These are phyloP conservation scores for Stachybotrys elegans DNA, from an alignment of 2,329 filamentous ascomycete species.

Conservation along the genomic window DNA sequence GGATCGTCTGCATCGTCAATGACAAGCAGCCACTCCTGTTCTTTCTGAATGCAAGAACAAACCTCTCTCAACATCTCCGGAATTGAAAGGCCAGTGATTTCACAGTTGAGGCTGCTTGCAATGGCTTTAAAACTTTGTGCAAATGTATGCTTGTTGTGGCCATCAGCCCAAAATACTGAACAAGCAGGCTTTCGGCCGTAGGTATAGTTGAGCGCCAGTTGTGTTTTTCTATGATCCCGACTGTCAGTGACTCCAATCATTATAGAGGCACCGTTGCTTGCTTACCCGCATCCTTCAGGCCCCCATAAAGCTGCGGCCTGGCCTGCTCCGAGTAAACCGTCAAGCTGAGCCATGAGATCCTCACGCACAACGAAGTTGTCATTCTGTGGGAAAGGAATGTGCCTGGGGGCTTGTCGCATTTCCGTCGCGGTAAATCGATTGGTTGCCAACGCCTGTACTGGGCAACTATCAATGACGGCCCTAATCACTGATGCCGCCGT, in stretches of 20 bases:
- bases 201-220: slow-evolving; percentile 30
- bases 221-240: slow-evolving; percentile 25
- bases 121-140: slow-evolving; percentile 23
- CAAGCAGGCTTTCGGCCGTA: slow-evolving; percentile 17
- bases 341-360: slow-evolving; percentile 7
- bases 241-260: background rate
- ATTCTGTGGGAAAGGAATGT: slow-evolving; percentile 10
- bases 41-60: slow-evolving; percentile 11
- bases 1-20: slow-evolving; percentile 28
- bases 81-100: slow-evolving; percentile 9
- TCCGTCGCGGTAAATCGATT: too few species aligned
- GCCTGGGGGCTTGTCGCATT: background rate
- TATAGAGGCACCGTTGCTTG: background rate
- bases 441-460: too few species aligned
- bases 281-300: slow-evolving; percentile 11
- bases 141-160: slow-evolving; percentile 25
- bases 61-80: slow-evolving; percentile 15
- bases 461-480: slow-evolving; percentile 5
- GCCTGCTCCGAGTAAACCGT: background rate
- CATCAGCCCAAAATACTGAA: slow-evolving; percentile 32
- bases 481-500: slow-evolving; percentile 6
- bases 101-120: slow-evolving; percentile 17
- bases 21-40: slow-evolving; percentile 21
- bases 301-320: slow-evolving; percentile 11
- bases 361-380: slow-evolving; percentile 6